A percentile compares a stretch with the other conserved stretches of the same genome.
phyloP scores from a whole-genome alignment of 805 yeast species.

The Zygoascus tannicola region DNA sequence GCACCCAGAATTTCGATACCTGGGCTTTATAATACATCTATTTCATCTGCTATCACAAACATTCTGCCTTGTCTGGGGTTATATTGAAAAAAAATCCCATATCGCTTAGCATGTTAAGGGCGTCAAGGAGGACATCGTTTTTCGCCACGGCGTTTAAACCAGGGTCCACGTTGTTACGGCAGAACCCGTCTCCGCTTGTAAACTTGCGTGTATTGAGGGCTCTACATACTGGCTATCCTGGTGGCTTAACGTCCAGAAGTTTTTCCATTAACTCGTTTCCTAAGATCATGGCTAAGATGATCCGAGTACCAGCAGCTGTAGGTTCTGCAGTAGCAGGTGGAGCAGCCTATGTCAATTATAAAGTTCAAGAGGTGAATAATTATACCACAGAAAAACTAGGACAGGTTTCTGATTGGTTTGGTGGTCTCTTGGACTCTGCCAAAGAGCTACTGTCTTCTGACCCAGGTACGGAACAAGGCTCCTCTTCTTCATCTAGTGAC shows the following conservation, averaged over 20 bases:
- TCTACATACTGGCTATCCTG: neutral
- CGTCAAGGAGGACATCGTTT: neutral
- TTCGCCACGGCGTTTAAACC: neutral
- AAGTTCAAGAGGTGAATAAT: conserved; percentile 75
- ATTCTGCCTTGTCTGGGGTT: too few species aligned
- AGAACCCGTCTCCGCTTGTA: conserved; percentile 1
- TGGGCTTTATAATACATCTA: too few species aligned
- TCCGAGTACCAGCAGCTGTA: conserved; percentile 58
- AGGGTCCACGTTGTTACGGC: conserved; percentile 4
- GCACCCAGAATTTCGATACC: too few species aligned
- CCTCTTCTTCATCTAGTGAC: conserved; percentile 22
- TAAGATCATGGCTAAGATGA: conserved; percentile 16
- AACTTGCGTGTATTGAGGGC: neutral
- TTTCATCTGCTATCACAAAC: too few species aligned
- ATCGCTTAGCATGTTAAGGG: too few species aligned
- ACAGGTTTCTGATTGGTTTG: conserved; percentile 44
- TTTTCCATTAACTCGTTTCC: conserved; percentile 14
- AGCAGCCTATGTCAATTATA: conserved; percentile 84
- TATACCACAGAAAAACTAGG: conserved; percentile 61
- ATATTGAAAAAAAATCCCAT: too few species aligned
- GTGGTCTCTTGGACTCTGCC: conserved; percentile 36
- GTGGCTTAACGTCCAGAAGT: neutral
- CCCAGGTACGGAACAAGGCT: conserved; percentile 11
- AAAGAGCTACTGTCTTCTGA: conserved; percentile 40
- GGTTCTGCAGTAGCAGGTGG: conserved; percentile 95